phyloP scores from a whole-genome alignment of 352 stramenopile genomes.

The Globisporangium paroecandrum region DNA sequence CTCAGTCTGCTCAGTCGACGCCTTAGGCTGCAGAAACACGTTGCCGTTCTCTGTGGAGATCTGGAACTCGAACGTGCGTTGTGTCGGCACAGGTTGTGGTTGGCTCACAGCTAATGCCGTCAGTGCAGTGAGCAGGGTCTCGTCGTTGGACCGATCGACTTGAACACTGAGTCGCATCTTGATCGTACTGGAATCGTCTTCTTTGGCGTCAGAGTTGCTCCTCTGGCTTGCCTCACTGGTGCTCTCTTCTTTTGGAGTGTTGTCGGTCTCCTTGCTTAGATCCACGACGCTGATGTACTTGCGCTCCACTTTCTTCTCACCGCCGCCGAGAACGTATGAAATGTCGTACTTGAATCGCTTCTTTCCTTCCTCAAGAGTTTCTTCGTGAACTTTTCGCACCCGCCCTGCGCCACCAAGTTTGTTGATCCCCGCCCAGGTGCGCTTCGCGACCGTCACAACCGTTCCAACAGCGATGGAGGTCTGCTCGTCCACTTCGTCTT shows the following conservation, averaged over 20 bases:
- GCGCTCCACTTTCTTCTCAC: slow-evolving; percentile 76
- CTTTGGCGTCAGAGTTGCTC: slow-evolving; percentile 13
- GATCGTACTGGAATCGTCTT: slow-evolving; percentile 11
- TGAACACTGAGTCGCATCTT: slow-evolving; percentile 29
- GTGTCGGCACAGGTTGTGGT: slow-evolving; percentile 15
- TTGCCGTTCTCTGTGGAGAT: slow-evolving; percentile 40
- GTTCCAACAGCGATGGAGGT: slow-evolving; percentile 46
- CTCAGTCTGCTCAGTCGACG: not conserved
- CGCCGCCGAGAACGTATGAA: slow-evolving; percentile 62
- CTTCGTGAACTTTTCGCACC: slow-evolving; percentile 57
- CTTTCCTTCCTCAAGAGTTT: slow-evolving; percentile 28
- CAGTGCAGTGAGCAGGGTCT: slow-evolving; percentile 14
- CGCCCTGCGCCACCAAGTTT: slow-evolving; percentile 76
- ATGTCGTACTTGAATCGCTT: slow-evolving; percentile 71
- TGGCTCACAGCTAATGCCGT: not conserved
- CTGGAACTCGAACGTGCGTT: slow-evolving; percentile 35
- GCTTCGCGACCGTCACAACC: slow-evolving; percentile 72
- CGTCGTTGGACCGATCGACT: slow-evolving; percentile 21
- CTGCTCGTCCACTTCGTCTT: slow-evolving; percentile 43
- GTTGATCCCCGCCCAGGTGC: slow-evolving; percentile 86
- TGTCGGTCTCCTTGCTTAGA: slow-evolving; percentile 33
- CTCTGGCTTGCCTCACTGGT: not conserved
- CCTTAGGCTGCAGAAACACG: slow-evolving; percentile 37
- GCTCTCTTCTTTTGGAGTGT: slow-evolving; percentile 11
- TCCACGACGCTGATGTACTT: slow-evolving; percentile 77